These are phyloP conservation scores for Cadophora luteo-olivacea DNA, from an alignment of 2,329 filamentous ascomycete genomes.

Conservation along the genomic window DNA sequence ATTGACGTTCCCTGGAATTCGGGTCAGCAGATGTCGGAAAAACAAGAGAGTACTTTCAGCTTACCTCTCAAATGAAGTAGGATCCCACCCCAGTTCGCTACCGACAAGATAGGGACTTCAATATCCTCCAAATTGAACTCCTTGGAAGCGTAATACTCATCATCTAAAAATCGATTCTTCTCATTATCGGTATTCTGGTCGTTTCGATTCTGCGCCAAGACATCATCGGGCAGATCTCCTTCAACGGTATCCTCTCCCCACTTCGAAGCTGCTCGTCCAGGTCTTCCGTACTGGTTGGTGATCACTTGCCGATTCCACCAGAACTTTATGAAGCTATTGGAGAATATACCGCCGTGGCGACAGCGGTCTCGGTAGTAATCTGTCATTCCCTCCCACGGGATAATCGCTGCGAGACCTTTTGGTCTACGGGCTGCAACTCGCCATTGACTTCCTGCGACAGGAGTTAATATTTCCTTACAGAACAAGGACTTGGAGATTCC, in stretches of 20 bases:
- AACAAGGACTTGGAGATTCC: too few species aligned
- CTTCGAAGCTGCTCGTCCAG: conserved; percentile 51
- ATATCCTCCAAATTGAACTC: conserved; percentile 70
- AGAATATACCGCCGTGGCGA: conserved; percentile 66
- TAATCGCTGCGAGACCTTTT: conserved; percentile 56
- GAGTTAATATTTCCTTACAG: too few species aligned
- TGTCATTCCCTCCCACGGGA: conserved; percentile 63
- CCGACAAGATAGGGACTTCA: conserved; percentile 68
- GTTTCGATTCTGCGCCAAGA: conserved; percentile 41
- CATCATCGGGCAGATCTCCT: conserved; percentile 61
- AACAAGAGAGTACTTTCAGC: neutral
- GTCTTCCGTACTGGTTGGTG: conserved; percentile 70
- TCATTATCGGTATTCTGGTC: conserved; percentile 54
- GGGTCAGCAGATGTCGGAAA: neutral
- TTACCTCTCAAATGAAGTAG: conserved; percentile 68
- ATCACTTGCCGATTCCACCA: conserved; percentile 74
- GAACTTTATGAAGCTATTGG: conserved; percentile 63
- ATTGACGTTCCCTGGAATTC: conserved; percentile 58
- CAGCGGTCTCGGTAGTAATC: conserved; percentile 63
- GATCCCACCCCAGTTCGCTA: conserved; percentile 77
- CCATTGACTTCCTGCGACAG: conserved; percentile 60
- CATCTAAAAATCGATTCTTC: conserved; percentile 62
- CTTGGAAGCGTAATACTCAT: conserved; percentile 35
- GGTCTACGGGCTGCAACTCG: conserved; percentile 58
- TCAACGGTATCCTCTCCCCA: conserved; percentile 56